Evolutionary conservation across 1,139 yeast species (phyloP).

Genomic region (Saccharomycopsis phalli): DNA sequence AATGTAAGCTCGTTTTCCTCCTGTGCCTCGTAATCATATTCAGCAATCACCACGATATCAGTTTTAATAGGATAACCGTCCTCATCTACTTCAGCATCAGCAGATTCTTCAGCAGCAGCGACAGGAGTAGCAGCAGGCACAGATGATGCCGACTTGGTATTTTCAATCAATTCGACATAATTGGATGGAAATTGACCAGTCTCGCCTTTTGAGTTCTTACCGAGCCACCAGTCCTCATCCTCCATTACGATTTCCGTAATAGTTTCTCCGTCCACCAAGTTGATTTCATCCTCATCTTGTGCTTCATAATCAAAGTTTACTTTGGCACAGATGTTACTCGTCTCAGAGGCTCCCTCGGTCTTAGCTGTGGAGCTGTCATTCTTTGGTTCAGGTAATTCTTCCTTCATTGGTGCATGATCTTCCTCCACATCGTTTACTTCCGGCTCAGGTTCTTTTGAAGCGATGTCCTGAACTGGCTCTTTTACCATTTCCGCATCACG

Average conservation of each 20-base stretch:
- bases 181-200: conserved; percentile 71
- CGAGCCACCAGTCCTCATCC: conserved; percentile 82
- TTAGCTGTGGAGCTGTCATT: conserved; percentile 9
- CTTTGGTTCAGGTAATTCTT: conserved; percentile 24
- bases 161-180: conserved; percentile 45
- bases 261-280: conserved; percentile 44
- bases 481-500: conserved; percentile 2
- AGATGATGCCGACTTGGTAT: conserved; percentile 15
- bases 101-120: conserved; percentile 25
- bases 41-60: conserved; percentile 58
- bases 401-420: conserved; percentile 17
- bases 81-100: conserved; percentile 25
- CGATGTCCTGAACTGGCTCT: conserved; percentile 23
- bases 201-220: conserved; percentile 50
- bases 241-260: conserved; percentile 49
- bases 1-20: conserved; percentile 86
- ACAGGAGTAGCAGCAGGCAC: conserved; percentile 23
- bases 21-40: conserved; percentile 78
- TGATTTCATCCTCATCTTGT: conserved; percentile 53
- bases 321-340: conserved; percentile 18
- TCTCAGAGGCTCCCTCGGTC: conserved; percentile 16
- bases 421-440: conserved; percentile 27
- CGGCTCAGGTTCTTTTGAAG: conserved; percentile 9
- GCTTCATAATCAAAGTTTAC: conserved; percentile 54
- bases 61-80: conserved; percentile 20